Evolutionary conservation across 352 stramenopile species (phyloP).

Genomic region (Bremia lactucae): DNA sequence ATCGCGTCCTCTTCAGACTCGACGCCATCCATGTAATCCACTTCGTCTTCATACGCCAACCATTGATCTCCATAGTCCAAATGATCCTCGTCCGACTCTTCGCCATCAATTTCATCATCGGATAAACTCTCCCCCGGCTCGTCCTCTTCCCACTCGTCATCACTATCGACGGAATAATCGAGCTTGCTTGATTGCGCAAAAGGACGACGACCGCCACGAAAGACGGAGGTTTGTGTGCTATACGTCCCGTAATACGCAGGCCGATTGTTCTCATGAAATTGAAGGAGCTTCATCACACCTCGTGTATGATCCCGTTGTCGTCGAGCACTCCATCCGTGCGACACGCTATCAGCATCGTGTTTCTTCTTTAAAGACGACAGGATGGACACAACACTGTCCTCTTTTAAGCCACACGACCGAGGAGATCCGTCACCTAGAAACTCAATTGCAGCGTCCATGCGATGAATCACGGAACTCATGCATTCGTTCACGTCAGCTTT

Average conservation of each 20-base stretch:
- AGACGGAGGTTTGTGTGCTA: conserved; percentile 34
- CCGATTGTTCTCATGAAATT: conserved; percentile 79
- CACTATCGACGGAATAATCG: conserved; percentile 75
- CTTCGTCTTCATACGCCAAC: conserved; percentile 82
- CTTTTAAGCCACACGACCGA: background rate
- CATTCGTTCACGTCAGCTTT: conserved; percentile 2
- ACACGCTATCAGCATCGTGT: conserved; percentile 10
- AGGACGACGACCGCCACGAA: conserved; percentile 55
- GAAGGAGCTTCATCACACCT: conserved; percentile 76
- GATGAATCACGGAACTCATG: conserved; percentile 26
- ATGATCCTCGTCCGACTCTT: conserved; percentile 68
- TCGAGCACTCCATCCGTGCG: conserved; percentile 36
- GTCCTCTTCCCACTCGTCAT: conserved; percentile 85
- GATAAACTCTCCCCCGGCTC: conserved; percentile 78
- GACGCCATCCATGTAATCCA: conserved; percentile 67
- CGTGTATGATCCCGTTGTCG: conserved; percentile 44
- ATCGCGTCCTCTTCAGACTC: conserved; percentile 18
- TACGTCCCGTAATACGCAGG: conserved; percentile 78
- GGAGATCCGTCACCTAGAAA: conserved; percentile 8
- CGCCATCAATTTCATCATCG: conserved; percentile 54
- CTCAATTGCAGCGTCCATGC: conserved; percentile 37
- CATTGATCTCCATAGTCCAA: conserved; percentile 80
- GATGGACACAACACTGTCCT: conserved; percentile 6
- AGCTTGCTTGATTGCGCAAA: conserved; percentile 50
- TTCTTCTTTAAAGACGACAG: conserved; percentile 21